Conservation (phyloP, 2,329 filamentous ascomycete species). For the Curvularia lunata region DNA sequence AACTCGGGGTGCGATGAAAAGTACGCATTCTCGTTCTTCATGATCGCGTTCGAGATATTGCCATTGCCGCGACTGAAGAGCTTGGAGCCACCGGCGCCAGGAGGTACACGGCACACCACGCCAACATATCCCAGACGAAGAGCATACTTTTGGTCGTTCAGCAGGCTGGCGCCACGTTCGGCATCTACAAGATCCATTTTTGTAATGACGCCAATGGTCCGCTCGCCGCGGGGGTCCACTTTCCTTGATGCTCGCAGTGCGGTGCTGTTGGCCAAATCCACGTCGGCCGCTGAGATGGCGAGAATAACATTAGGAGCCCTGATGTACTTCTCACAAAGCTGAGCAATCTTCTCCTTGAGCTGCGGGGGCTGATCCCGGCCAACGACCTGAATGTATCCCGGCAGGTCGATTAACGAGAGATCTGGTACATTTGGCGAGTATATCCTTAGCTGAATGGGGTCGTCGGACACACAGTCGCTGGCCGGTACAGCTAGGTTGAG, state of each 20-base stretch:
- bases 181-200: constrained; percentile 98
- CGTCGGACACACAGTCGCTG: constrained; percentile 90
- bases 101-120: constrained; percentile 83
- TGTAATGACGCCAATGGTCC: constrained; percentile 97
- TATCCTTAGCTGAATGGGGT: constrained; percentile 94
- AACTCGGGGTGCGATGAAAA: constrained; percentile 89
- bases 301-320: constrained; percentile 94
- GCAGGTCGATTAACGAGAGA: constrained; percentile 92
- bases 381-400: constrained; percentile 95
- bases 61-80: constrained; percentile 83
- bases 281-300: constrained; percentile 95
- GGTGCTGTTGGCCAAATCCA: constrained; percentile 95
- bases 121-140: constrained; percentile 95
- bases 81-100: constrained; percentile 62
- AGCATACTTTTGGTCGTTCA: constrained; percentile 91
- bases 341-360: constrained; percentile 92
- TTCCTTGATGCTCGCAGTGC: constrained; percentile 86
- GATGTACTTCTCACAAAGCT: constrained; percentile 98
- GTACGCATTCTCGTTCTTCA: constrained; percentile 85
- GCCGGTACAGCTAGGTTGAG: constrained; percentile 92
- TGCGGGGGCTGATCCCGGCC: constrained; percentile 89
- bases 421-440: constrained; percentile 96
- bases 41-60: constrained; percentile 80
- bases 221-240: constrained; percentile 91
- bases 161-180: constrained; percentile 74